Conservation (phyloP, 495 filamentous ascomycete species). For the Podospora pseudoanserina region DNA sequence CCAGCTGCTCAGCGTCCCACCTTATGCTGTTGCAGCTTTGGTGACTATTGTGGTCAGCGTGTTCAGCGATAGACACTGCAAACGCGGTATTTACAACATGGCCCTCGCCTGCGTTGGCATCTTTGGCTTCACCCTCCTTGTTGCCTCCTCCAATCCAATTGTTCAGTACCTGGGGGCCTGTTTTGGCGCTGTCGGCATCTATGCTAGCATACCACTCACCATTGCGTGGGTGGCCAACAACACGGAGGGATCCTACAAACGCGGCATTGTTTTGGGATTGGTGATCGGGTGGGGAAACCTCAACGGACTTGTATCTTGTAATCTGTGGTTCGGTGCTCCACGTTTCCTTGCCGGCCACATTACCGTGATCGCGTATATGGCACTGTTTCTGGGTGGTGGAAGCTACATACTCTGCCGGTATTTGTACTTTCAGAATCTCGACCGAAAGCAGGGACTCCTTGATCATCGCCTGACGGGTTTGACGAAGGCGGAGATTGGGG, state of each 20-base stretch:
- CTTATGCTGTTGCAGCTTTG: slow-evolving; percentile 75
- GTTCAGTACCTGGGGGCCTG: slow-evolving; percentile 82
- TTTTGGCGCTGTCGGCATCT: slow-evolving; percentile 84
- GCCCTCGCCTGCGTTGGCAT: slow-evolving; percentile 65
- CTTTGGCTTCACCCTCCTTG: slow-evolving; percentile 73
- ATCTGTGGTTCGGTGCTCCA: slow-evolving; percentile 55
- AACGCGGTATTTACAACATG: slow-evolving; percentile 86
- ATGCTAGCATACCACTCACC: slow-evolving; percentile 84
- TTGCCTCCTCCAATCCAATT: slow-evolving; percentile 56
- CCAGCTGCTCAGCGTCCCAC: slow-evolving; percentile 83
- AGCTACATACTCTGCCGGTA: slow-evolving; percentile 60
- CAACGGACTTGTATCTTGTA: slow-evolving; percentile 78
- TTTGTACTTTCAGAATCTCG: slow-evolving; percentile 61
- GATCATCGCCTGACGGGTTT: slow-evolving; percentile 65
- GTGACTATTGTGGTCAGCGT: slow-evolving; percentile 74
- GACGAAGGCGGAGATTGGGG: slow-evolving; percentile 54
- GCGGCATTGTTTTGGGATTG: slow-evolving; percentile 79
- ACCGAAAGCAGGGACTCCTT: slow-evolving; percentile 58
- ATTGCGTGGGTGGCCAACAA: slow-evolving; percentile 91
- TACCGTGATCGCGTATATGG: slow-evolving; percentile 48
- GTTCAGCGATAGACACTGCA: slow-evolving; percentile 70
- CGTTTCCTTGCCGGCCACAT: slow-evolving; percentile 48
- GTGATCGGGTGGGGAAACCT: slow-evolving; percentile 94
- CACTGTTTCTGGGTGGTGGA: slow-evolving; percentile 48
- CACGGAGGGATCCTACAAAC: slow-evolving; percentile 86